These are phyloP conservation scores for Cladorrhinum samala DNA, from an alignment of 495 filamentous ascomycete genomes.

Conservation along the genomic window DNA sequence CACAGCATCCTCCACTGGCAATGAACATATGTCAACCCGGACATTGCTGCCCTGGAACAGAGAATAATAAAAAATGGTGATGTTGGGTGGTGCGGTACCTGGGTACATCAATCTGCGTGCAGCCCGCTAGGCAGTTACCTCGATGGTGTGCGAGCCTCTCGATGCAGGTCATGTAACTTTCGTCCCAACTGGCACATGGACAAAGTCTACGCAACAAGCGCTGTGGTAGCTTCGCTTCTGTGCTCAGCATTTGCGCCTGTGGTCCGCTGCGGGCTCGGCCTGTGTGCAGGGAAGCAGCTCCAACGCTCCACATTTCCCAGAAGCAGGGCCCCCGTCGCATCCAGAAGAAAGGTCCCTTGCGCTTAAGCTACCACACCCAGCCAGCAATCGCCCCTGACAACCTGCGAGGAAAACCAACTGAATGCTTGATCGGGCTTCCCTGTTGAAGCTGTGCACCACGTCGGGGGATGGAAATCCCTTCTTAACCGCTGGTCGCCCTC, in stretches of 20 bases:
- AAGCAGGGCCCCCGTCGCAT: conserved; percentile 15
- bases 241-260: background rate
- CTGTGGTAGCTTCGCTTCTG: conserved; percentile 1
- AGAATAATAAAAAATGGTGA: too few relatives aligned
- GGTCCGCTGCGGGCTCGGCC: conserved; percentile 5
- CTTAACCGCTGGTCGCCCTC: conserved; percentile 21
- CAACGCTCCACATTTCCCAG: conserved; percentile 16
- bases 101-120: background rate
- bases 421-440: conserved; percentile 29
- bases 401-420: conserved; percentile 23
- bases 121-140: background rate
- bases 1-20: conserved; percentile 1
- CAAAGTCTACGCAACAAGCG: conserved; percentile 9
- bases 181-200: background rate
- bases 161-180: conserved; percentile 6
- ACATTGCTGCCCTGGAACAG: too few relatives aligned
- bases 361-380: conserved; percentile 8
- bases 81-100: background rate
- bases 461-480: conserved; percentile 28
- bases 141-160: background rate
- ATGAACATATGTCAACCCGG: background rate
- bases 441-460: conserved; percentile 22
- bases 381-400: conserved; percentile 32
- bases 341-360: conserved; percentile 7
- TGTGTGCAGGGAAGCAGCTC: conserved; percentile 18